Conservation (phyloP, 2,329 filamentous ascomycete species). For the Aspergillus ibericus region DNA sequence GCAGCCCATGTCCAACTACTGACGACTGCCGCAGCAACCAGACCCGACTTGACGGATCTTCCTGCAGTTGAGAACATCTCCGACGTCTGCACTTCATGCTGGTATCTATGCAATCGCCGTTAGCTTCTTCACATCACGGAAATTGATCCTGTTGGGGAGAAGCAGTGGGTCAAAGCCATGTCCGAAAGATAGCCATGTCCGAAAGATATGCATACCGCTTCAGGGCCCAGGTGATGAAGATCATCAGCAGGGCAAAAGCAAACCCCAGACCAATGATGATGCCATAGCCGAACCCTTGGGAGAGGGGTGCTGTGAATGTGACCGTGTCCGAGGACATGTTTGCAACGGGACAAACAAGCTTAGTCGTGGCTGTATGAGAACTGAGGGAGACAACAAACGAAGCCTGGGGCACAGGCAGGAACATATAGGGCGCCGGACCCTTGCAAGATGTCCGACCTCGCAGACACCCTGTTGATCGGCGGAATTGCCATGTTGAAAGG, state of each 20-base stretch:
- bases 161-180: neutral
- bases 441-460: slow-evolving; percentile 19
- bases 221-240: slow-evolving; percentile 68
- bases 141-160: neutral
- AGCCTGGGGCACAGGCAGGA: neutral
- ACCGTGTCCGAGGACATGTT: slow-evolving; percentile 26
- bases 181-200: neutral
- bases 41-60: slow-evolving; percentile 81
- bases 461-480: slow-evolving; percentile 14
- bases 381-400: neutral
- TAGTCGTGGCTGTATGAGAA: neutral
- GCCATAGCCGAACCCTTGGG: slow-evolving; percentile 72
- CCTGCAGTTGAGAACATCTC: slow-evolving; percentile 93
- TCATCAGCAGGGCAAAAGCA: slow-evolving; percentile 73
- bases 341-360: neutral
- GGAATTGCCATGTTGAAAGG: neutral
- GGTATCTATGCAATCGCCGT: slow-evolving; percentile 50
- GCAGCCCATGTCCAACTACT: slow-evolving; percentile 93
- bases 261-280: slow-evolving; percentile 74
- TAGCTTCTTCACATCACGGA: neutral
- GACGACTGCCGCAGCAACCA: slow-evolving; percentile 87
- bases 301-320: slow-evolving; percentile 35
- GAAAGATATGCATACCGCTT: slow-evolving; percentile 50
- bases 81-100: slow-evolving; percentile 76
- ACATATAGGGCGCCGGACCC: neutral